Evolutionary conservation across 352 stramenopile species (phyloP).

Genomic region (Aphanomyces stellatus): DNA sequence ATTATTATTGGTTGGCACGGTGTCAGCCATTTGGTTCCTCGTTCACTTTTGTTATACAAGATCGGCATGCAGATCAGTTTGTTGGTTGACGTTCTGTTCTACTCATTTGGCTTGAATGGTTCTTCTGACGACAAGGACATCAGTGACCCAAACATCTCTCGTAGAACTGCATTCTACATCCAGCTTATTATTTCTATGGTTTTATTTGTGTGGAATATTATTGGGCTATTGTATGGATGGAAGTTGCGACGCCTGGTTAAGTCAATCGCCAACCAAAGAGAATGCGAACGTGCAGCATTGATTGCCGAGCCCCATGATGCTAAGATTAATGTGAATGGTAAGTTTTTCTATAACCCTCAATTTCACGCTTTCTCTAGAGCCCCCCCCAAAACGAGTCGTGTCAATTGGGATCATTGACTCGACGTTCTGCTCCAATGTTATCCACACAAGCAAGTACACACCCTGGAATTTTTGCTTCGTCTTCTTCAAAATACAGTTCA

Average conservation of each 20-base stretch:
- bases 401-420: slow-evolving; percentile 19
- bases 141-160: slow-evolving; percentile 28
- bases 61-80: slow-evolving; percentile 84
- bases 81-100: slow-evolving; percentile 79
- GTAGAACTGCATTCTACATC: slow-evolving; percentile 72
- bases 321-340: background rate
- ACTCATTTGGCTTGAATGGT: slow-evolving; percentile 78
- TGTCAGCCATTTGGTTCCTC: slow-evolving; percentile 74
- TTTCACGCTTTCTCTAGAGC: background rate
- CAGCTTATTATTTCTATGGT: slow-evolving; percentile 81
- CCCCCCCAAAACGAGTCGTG: slow-evolving; percentile 7
- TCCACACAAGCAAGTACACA: slow-evolving; percentile 86
- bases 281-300: slow-evolving; percentile 71
- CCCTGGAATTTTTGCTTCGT: slow-evolving; percentile 87
- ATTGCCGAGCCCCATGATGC: slow-evolving; percentile 35
- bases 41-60: slow-evolving; percentile 84
- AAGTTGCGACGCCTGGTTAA: slow-evolving; percentile 84
- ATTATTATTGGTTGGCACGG: slow-evolving; percentile 82
- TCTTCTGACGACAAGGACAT: background rate
- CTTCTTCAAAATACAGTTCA: slow-evolving; percentile 87
- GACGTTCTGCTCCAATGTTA: slow-evolving; percentile 67
- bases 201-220: slow-evolving; percentile 67
- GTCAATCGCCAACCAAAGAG: slow-evolving; percentile 63
- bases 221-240: slow-evolving; percentile 75
- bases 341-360: slow-evolving; percentile 16